Base-by-base conservation (phyloP, 2,329 filamentous ascomycete genomes). In the Bipolaris sorokiniana region DNA sequence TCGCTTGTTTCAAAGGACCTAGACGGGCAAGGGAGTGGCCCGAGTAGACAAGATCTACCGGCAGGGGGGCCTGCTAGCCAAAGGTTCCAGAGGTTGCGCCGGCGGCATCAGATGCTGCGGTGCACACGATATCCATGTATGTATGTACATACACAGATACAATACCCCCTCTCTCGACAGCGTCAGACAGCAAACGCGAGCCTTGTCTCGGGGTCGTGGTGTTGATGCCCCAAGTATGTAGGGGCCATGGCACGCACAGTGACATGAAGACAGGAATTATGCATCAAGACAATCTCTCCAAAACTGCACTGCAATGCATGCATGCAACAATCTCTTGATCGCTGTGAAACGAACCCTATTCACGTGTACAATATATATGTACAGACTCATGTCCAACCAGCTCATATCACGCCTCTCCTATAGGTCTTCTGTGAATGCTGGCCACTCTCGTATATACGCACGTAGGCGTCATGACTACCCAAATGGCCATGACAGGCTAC, bases 11-110 rank as follows among this genome's bases (percentile, higher is more conserved):
- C 67, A 67, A 61, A 59, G 59, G 40, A 49, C 63, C 58, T 47
- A 65, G 67, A 65, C 62, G 59, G 64, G 63, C 60, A 67, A 67
- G 66, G 66, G 66, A 61, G 61, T 53, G 54, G 54, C 54, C 59
- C 63, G 56, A 53, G 55, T 55, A 58, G 63, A 48, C 41, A 55
- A 53, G 62, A 63, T 65, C 33, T 56, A 48, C 54, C 49, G 46
- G 58, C 64, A 60, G 53, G 66, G 63, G 53, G 46, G 42, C 33
- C 13, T 18, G 23, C 41, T n/a, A 46, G 40, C 41, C 42, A 20
- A 16, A 11, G 44, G 18, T 50, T 7, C 37, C 26, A 28, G 26
- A 28, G 26, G 26, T 28, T 28, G 10, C 26, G 26, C 26, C 38
- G 57, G 38, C 40, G 51, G 48, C 44, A 49, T 49, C 48, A 48